phyloP scores from a whole-genome alignment of 495 filamentous ascomycete species.

The Aeminium ludgeri region DNA sequence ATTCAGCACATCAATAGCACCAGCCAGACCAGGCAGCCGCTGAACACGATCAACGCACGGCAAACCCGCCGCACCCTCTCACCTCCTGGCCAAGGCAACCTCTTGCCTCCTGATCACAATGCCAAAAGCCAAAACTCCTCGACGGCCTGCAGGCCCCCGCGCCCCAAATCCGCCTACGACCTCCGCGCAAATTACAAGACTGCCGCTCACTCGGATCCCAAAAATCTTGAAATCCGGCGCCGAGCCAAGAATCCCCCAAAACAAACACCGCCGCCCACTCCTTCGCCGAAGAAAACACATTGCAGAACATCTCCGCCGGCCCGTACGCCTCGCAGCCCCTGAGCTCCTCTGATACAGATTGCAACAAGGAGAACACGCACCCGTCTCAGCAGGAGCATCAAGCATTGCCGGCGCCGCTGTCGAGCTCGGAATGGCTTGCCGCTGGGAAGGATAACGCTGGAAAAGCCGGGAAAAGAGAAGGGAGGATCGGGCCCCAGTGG shows the following conservation, averaged over 20 bases:
- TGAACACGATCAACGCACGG: no score
- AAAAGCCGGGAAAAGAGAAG: not conserved
- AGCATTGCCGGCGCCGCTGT: conserved; percentile 1
- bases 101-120: not conserved
- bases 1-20: no score
- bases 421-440: conserved; percentile 15
- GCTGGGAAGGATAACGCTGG: conserved; percentile 3
- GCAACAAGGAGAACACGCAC: conserved; percentile 11
- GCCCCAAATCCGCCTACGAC: conserved; percentile 19
- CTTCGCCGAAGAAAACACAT: conserved; percentile 14
- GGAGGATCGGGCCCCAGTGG: not conserved
- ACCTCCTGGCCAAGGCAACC: not conserved
- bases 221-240: conserved; percentile 6
- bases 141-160: not conserved
- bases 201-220: not conserved
- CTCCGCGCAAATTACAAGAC: conserved; percentile 18
- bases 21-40: no score
- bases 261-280: not conserved
- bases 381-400: conserved; percentile 1
- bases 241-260: not conserved
- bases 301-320: conserved; percentile 15
- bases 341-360: not conserved
- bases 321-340: conserved; percentile 9
- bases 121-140: not conserved
- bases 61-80: no score